Percentiles rank a stretch among this genome's conserved stretches.
phyloP scores from a whole-genome alignment of 2,329 filamentous ascomycete species.

The Colletotrichum sp. region DNA sequence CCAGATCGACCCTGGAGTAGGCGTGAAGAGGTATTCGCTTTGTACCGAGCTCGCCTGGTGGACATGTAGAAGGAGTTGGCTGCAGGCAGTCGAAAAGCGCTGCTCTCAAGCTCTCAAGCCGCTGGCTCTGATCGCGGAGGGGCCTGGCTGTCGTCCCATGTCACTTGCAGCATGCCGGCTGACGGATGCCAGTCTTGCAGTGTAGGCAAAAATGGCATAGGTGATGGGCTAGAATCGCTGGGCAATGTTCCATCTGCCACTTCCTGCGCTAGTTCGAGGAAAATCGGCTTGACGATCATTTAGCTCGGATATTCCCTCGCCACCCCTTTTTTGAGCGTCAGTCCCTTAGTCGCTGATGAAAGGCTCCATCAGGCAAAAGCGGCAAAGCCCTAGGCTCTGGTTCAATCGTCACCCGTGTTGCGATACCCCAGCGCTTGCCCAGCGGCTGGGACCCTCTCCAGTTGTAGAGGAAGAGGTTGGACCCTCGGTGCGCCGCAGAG shows the following conservation, averaged over 20 bases:
- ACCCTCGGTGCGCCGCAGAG: constrained; percentile 15
- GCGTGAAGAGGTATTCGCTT: neutral
- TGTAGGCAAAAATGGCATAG: neutral
- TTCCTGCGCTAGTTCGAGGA: constrained; percentile 5
- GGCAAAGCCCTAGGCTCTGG: constrained; percentile 16
- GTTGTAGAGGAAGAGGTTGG: constrained; percentile 12
- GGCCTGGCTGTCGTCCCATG: constrained; percentile 18
- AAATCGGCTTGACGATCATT: constrained; percentile 16
- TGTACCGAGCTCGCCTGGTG: neutral
- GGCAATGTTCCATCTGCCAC: constrained; percentile 3
- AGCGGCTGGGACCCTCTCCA: neutral
- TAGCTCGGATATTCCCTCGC: constrained; percentile 14
- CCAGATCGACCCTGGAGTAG: neutral
- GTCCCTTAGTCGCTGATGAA: neutral
- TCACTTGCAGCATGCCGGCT: constrained; percentile 16
- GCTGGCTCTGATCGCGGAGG: neutral
- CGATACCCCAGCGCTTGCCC: neutral
- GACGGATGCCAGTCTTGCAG: neutral
- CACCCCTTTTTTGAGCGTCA: constrained; percentile 8
- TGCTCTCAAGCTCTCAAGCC: neutral
- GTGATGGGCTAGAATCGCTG: constrained; percentile 12
- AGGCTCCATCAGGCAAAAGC: constrained; percentile 14
- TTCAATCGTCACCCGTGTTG: neutral
- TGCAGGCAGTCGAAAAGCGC: neutral
- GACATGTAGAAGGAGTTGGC: neutral